A percentile compares a stretch with the other conserved stretches of the same genome.
Conservation (phyloP, 169 alveolate species). For the Plasmodium chabaudi region DNA sequence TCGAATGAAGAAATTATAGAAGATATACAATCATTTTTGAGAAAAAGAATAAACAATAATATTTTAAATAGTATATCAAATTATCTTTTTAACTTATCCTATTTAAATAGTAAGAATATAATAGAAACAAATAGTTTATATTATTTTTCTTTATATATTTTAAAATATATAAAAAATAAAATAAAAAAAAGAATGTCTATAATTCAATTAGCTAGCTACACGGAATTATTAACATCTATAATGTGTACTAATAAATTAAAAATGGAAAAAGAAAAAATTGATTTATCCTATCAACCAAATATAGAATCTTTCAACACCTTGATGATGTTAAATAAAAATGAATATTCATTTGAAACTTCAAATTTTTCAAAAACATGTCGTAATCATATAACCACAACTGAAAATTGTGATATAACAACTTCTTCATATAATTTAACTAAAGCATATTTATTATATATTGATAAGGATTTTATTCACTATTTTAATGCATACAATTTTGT, state of each 20-base stretch:
- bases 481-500: conserved; percentile 47
- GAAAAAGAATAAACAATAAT: conserved; percentile 8
- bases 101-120: conserved; percentile 47
- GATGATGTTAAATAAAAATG: conserved; percentile 54
- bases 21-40: conserved; percentile 22
- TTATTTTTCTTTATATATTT: conserved; percentile 19
- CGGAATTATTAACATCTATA: conserved; percentile 25
- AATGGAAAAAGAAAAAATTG: conserved; percentile 5
- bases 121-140: conserved; percentile 41
- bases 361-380: conserved; percentile 15
- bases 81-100: conserved; percentile 32
- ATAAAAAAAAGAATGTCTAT: conserved; percentile 8
- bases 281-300: background rate
- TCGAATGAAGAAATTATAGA: conserved; percentile 39
- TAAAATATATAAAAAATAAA: conserved; percentile 59
- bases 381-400: background rate
- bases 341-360: conserved; percentile 21
- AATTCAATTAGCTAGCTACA: background rate
- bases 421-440: background rate
- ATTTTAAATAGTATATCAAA: conserved; percentile 22
- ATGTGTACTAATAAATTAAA: conserved; percentile 37
- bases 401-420: too few relatives aligned
- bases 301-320: conserved; percentile 19
- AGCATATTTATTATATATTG: conserved; percentile 1
- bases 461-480: conserved; percentile 34